Percentiles rank a stretch among this genome's conserved stretches.
These are phyloP conservation scores for Sclerotiophoma versabilis DNA, from an alignment of 2,329 filamentous ascomycete genomes.

Conservation along the genomic window DNA sequence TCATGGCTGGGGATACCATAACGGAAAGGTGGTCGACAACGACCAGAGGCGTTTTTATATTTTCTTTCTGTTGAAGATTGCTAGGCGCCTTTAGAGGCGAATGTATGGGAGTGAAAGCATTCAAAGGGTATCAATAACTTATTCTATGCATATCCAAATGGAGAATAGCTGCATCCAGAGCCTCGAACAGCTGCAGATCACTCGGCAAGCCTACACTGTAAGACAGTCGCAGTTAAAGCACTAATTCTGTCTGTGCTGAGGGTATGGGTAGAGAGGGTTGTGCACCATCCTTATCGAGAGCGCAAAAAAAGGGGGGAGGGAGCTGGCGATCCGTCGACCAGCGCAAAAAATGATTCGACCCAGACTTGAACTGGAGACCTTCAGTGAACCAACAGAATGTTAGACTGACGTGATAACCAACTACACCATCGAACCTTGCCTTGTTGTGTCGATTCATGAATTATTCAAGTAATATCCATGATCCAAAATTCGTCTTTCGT, in stretches of 20 bases:
- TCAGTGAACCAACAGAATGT: conserved; percentile 34
- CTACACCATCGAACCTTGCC: conserved; percentile 51
- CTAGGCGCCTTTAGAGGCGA: not conserved
- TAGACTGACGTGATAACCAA: conserved; percentile 57
- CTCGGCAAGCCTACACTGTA: no score
- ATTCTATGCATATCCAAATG: not conserved
- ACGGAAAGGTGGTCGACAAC: conserved; percentile 11
- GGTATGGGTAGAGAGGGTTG: no score
- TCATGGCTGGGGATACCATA: conserved; percentile 17
- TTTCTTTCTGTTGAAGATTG: not conserved
- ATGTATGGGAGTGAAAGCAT: no score
- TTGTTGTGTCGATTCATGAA: not conserved
- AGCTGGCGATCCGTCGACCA: no score
- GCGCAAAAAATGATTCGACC: conserved; percentile 17
- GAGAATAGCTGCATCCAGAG: no score
- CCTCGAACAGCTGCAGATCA: no score
- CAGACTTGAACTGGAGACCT: conserved; percentile 21
- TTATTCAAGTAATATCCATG: no score
- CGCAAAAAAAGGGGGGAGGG: not conserved
- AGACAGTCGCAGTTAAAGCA: no score
- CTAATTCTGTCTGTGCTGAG: no score
- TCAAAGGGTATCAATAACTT: not conserved
- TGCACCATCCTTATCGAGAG: no score
- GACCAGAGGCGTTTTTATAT: conserved; percentile 14
- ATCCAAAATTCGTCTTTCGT: no score